Base-by-base conservation (phyloP, 2,329 filamentous ascomycete species). In the Trichoderma sp. region DNA sequence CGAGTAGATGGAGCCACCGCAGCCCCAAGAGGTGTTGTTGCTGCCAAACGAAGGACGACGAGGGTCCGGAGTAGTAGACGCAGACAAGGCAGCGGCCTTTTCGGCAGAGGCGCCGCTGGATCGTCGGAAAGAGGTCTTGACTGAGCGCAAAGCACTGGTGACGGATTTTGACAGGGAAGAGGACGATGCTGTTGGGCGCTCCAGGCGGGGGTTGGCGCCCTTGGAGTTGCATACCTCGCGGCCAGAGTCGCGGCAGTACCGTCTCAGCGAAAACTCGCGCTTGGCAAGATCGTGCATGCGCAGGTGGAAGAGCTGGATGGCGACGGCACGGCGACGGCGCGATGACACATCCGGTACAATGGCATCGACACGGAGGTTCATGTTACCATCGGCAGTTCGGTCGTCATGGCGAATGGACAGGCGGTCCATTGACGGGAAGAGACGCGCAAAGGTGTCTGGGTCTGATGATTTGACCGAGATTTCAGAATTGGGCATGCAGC, bases 311-410 rank as follows among this genome's bases (percentile, higher is more conserved):
- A 99, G 89, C 77, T 90, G 87, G 13, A 89, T 81, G 5, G 89
- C 92, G 18, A 71, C 61, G n/a, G 68, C 39, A 16, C 66, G 46
- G 21, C 65, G 63, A 11, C 63, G 56, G 4, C 46, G 87, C 73
- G 89, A 88, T 71, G 89, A 87, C 72, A 87, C 87, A 51, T 86
- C 86, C 24, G 73, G 68, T 56, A 92, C 87, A 71, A 91, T 84
- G 6, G 93, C 95, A 77, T 97, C 94, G 69, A 98, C 86, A 37
- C 94, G 90, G 68, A 99, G 85, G 77, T 98, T 98, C 93, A 97
- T 96, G 83, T 97, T 97, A 43, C 95, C 95, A 77, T 99, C 95
- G 4, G 90, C 81, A 0, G 94, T 96, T 59, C 92, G 89, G 79
- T 97, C 93, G 77, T 98, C 96, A 77, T 98, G 95, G 32, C 91